Percentiles rank a stretch among this genome's conserved stretches.
Evolutionary conservation across 192 early-diverging fungal genomes (phyloP).

Genomic region (Podila verticillata): DNA sequence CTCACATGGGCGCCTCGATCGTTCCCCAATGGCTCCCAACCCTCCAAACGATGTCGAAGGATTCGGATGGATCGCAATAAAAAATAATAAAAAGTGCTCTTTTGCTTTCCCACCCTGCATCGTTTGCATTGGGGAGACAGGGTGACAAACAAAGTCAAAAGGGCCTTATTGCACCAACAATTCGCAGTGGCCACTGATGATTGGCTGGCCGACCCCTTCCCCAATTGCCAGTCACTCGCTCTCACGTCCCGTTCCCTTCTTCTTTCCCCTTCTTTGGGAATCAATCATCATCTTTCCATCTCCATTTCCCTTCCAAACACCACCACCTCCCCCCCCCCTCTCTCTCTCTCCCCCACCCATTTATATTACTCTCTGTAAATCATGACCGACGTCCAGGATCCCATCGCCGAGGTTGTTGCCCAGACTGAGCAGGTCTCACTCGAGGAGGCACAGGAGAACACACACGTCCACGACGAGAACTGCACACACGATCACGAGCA

Average conservation of each 20-base stretch:
- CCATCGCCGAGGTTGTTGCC: slow-evolving; percentile 20
- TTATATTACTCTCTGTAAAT: not conserved
- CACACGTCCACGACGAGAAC: slow-evolving; percentile 47
- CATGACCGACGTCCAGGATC: slow-evolving; percentile 37
- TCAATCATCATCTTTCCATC: slow-evolving; percentile 3
- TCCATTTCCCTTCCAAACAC: slow-evolving; percentile 4
- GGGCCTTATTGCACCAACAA: no score
- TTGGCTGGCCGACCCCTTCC: no score
- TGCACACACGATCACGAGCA: slow-evolving; percentile 46
- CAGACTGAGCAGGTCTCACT: slow-evolving; percentile 20
- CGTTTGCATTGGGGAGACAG: no score
- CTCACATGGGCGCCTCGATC: no score
- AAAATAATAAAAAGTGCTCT: no score
- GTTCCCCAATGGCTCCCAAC: no score
- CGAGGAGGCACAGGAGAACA: slow-evolving; percentile 19
- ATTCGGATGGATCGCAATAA: no score
- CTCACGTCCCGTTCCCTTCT: not conserved
- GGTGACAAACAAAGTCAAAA: no score
- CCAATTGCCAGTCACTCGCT: not conserved
- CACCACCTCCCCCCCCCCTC: not conserved
- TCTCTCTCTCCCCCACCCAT: not conserved
- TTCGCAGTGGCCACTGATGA: no score
- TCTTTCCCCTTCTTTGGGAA: slow-evolving; percentile 8
- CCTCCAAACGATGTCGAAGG: no score
- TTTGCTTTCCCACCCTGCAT: no score